phyloP scores from a whole-genome alignment of 1,284 basidiomycete genomes.

The Trametes versicolor region DNA sequence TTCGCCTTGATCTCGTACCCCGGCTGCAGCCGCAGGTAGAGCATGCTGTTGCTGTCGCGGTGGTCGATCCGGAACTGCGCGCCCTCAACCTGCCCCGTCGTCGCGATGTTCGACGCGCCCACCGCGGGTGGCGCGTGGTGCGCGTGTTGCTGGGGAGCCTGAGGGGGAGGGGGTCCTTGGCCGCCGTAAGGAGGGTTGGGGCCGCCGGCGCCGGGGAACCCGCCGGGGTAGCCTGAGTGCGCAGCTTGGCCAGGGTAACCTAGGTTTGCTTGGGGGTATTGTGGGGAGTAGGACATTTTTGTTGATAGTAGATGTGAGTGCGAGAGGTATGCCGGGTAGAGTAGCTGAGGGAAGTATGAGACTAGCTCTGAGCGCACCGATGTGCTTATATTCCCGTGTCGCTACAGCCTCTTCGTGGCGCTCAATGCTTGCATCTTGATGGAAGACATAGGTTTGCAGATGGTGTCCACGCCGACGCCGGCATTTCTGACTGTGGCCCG shows the following conservation, averaged over 20 bases:
- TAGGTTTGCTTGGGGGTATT: constrained; percentile 33
- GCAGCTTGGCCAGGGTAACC: not conserved
- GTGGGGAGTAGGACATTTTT: too few relatives aligned
- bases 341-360: too few relatives aligned
- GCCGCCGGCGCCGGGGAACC: too few relatives aligned
- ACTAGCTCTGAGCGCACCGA: too few relatives aligned
- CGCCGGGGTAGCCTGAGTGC: not conserved
- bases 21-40: constrained; percentile 42
- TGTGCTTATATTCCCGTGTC: too few relatives aligned
- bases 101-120: constrained; percentile 28
- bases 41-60: constrained; percentile 46
- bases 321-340: too few relatives aligned
- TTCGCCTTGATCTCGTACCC: constrained; percentile 44
- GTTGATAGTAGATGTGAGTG: too few relatives aligned
- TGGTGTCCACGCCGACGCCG: not conserved
- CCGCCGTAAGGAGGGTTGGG: constrained; percentile 7
- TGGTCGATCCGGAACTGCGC: constrained; percentile 44
- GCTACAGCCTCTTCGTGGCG: too few relatives aligned
- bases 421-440: too few relatives aligned
- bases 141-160: too few relatives aligned
- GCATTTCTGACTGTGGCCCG: not conserved
- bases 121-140: not conserved
- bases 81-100: constrained; percentile 42
- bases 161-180: too few relatives aligned
- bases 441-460: not conserved